Percentiles rank a stretch among this genome's conserved stretches.
Conservation (phyloP, 495 filamentous ascomycete genomes). For the Podospora fimiseda region DNA sequence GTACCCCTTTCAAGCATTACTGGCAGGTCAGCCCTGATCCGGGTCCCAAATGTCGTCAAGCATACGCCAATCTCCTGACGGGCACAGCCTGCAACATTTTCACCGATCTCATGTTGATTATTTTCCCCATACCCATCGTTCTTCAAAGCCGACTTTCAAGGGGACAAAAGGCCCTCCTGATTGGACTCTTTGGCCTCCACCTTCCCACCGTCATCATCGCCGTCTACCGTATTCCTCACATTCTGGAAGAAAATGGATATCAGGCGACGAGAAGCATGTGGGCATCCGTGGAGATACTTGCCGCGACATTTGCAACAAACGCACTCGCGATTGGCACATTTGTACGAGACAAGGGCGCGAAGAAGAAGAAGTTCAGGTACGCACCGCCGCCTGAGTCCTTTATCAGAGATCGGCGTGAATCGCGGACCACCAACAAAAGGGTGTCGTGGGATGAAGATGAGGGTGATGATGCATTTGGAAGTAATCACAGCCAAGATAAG, state of each 20-base stretch:
- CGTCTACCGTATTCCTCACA: constrained; percentile 64
- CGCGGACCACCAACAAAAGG: constrained; percentile 2
- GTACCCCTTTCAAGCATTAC: constrained; percentile 72
- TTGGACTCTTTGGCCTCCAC: constrained; percentile 70
- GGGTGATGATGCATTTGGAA: background rate
- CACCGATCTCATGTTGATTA: constrained; percentile 79
- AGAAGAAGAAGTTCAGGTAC: constrained; percentile 63
- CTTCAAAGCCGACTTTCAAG: constrained; percentile 58
- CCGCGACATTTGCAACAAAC: constrained; percentile 69
- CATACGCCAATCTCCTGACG: constrained; percentile 72
- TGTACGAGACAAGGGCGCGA: constrained; percentile 67
- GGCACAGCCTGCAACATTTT: constrained; percentile 74
- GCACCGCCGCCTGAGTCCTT: constrained; percentile 26
- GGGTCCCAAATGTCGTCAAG: constrained; percentile 71
- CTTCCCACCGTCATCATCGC: constrained; percentile 65
- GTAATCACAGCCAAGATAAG: background rate
- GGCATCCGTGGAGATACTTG: constrained; percentile 69
- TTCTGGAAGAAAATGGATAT: constrained; percentile 53
- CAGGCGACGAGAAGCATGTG: constrained; percentile 71
- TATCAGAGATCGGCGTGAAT: constrained; percentile 3
- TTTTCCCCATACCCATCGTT: constrained; percentile 84
- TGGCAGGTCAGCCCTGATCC: constrained; percentile 90
- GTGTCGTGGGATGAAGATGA: constrained; percentile 8
- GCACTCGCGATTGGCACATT: constrained; percentile 73
- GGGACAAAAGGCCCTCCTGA: constrained; percentile 56